Percentiles rank a stretch among this genome's conserved stretches.
These are phyloP conservation scores for Xylaria curta DNA, from an alignment of 495 filamentous ascomycete species.

Conservation along the genomic window DNA sequence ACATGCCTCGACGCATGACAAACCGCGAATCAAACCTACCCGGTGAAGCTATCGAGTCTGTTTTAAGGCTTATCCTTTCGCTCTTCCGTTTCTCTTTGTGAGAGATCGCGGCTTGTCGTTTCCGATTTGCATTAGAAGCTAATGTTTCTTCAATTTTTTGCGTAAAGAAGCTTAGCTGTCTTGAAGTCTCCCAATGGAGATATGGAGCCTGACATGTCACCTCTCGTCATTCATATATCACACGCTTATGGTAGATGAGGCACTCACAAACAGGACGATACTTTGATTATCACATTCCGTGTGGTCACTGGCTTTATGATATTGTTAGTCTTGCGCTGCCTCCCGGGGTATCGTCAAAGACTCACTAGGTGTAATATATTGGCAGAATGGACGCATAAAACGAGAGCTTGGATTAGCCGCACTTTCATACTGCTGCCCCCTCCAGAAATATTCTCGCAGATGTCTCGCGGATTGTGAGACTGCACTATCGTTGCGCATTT, in stretches of 20 bases:
- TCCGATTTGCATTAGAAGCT: not conserved
- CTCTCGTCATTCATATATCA: not conserved
- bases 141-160: conserved; percentile 30
- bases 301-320: not conserved
- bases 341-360: not conserved
- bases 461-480: conserved; percentile 34
- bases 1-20: not conserved
- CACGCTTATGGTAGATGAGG: not conserved
- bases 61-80: not conserved
- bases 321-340: not conserved
- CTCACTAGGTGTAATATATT: conserved; percentile 22
- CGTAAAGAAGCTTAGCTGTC: conserved; percentile 31
- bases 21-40: not conserved
- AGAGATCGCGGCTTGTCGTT: not conserved
- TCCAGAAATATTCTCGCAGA: conserved; percentile 42
- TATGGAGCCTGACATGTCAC: conserved; percentile 37
- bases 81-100: not conserved
- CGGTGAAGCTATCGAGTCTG: not conserved
- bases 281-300: conserved; percentile 25
- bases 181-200: conserved; percentile 45
- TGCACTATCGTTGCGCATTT: conserved; percentile 19
- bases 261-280: conserved; percentile 35
- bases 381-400: conserved; percentile 43
- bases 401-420: conserved; percentile 34
- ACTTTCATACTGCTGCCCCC: conserved; percentile 40